Evolutionary conservation across 2,329 filamentous ascomycete species (phyloP).

Genomic region (Colletotrichum liriopes): DNA sequence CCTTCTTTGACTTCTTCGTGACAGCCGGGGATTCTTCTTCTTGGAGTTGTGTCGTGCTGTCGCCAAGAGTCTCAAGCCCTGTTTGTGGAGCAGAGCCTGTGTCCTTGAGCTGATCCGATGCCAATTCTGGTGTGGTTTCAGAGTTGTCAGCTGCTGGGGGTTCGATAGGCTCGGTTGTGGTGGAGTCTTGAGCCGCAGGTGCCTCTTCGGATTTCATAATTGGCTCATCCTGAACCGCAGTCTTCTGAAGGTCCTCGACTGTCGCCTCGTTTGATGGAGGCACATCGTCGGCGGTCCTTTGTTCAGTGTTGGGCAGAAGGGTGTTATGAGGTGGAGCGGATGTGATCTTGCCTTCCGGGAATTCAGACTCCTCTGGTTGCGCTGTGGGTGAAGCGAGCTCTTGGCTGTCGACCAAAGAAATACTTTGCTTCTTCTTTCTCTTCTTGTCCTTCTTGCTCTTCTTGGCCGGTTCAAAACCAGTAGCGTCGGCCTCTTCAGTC

Average conservation of each 20-base stretch:
- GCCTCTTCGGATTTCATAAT: background rate
- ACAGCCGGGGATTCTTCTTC: conserved; percentile 44
- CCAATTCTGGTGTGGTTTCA: background rate
- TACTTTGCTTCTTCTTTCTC: conserved; percentile 50
- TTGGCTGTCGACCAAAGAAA: conserved; percentile 26
- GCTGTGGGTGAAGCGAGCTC: background rate
- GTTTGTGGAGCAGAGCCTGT: background rate
- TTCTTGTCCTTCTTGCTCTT: conserved; percentile 52
- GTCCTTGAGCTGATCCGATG: background rate
- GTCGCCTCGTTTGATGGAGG: background rate
- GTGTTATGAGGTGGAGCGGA: conserved; percentile 6
- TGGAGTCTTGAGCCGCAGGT: background rate
- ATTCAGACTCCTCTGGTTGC: background rate
- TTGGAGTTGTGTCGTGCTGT: conserved; percentile 33
- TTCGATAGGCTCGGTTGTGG: background rate
- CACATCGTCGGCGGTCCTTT: background rate
- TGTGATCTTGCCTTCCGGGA: background rate
- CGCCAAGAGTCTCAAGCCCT: conserved; percentile 38
- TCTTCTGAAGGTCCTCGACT: background rate
- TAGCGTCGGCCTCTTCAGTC: conserved; percentile 9
- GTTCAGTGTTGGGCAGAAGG: conserved; percentile 8
- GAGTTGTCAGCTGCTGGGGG: background rate
- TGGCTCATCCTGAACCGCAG: background rate
- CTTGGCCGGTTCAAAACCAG: conserved; percentile 30
- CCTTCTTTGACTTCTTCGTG: conserved; percentile 52